phyloP scores from a whole-genome alignment of 352 stramenopile species.

The Saprolegnia diclina region DNA sequence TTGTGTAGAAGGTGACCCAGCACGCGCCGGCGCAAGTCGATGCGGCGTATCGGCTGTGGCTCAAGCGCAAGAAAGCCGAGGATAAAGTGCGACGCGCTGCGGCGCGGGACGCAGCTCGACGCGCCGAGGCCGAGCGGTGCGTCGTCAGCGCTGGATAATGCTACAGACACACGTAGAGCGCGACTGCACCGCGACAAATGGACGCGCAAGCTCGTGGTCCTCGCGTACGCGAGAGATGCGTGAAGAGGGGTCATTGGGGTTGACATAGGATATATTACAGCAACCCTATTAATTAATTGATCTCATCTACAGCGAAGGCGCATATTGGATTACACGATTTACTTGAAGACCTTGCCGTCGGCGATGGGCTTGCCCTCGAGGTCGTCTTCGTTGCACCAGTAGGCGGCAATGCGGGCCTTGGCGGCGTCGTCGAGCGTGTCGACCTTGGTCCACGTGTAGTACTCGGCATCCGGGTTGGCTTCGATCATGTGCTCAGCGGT shows the following conservation, averaged over 20 bases:
- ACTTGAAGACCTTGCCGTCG: slow-evolving; percentile 94
- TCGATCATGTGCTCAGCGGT: slow-evolving; percentile 83
- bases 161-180: neutral
- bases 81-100: neutral
- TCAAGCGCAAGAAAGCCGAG: neutral
- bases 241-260: neutral
- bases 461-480: slow-evolving; percentile 89
- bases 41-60: neutral
- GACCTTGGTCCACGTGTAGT: slow-evolving; percentile 89
- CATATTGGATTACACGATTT: slow-evolving; percentile 34
- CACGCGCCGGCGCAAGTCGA: neutral
- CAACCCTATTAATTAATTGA: neutral
- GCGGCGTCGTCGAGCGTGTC: slow-evolving; percentile 53
- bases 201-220: neutral
- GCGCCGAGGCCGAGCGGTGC: neutral
- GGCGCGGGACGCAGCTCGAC: neutral
- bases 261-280: neutral
- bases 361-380: slow-evolving; percentile 85
- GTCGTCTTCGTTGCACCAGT: slow-evolving; percentile 86
- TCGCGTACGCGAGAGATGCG: neutral
- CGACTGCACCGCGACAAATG: neutral
- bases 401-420: slow-evolving; percentile 78
- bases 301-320: neutral
- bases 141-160: too few species aligned
- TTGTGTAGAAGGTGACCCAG: too few species aligned